These are phyloP conservation scores for Juncus inflexus DNA, from an alignment of 176 grass and related monocot species.

Conservation along the genomic window DNA sequence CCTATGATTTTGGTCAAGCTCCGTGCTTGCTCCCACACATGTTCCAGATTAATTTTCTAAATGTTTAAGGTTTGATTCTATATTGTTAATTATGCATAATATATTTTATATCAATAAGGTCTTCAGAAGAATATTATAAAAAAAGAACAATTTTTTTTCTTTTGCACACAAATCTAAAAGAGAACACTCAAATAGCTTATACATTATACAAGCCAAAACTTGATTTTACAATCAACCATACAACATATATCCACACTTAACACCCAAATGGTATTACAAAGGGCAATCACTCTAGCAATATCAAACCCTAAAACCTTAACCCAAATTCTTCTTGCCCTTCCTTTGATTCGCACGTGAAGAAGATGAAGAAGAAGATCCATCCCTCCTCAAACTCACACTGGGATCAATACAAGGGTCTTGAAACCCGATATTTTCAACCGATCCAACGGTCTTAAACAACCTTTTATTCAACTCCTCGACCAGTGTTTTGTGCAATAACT, in stretches of 20 bases:
- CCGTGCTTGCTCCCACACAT: too few relatives aligned
- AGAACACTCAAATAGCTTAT: neutral
- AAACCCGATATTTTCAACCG: conserved; percentile 84
- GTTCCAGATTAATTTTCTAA: too few relatives aligned
- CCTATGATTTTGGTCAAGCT: too few relatives aligned
- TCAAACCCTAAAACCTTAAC: conserved; percentile 3
- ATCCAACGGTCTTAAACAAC: conserved; percentile 81
- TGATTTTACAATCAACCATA: conserved; percentile 16
- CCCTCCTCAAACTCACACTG: neutral
- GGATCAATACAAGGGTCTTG: conserved; percentile 24
- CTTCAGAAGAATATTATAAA: too few relatives aligned
- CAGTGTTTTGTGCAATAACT: conserved; percentile 65
- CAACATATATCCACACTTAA: conserved; percentile 1
- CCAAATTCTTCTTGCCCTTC: conserved; percentile 7
- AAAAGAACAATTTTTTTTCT: too few relatives aligned
- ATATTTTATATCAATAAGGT: too few relatives aligned
- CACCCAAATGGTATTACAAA: neutral
- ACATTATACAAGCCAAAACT: conserved; percentile 9
- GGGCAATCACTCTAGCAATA: neutral
- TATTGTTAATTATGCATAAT: too few relatives aligned
- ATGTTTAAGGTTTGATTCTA: too few relatives aligned
- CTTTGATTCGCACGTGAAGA: conserved; percentile 24
- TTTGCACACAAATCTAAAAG: too few relatives aligned
- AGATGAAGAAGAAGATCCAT: neutral
- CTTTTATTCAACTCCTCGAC: conserved; percentile 88